phyloP scores from a whole-genome alignment of 495 filamentous ascomycete species.

The Lophiotrema nucula region DNA sequence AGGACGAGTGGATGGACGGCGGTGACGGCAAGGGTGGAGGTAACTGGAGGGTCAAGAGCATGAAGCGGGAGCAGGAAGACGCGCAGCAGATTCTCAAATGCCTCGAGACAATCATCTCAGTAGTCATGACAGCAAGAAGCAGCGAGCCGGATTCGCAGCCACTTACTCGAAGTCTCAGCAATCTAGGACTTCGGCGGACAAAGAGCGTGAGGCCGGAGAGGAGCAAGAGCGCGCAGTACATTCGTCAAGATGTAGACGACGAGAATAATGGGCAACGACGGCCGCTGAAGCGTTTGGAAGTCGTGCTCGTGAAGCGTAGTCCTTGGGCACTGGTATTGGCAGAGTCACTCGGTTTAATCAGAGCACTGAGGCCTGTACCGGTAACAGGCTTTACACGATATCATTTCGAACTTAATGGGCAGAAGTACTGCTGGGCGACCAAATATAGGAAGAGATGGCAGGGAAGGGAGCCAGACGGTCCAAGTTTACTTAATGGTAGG shows the following conservation, averaged over 20 bases:
- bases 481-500: conserved; percentile 19
- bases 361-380: conserved; percentile 6
- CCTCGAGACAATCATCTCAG: conserved; percentile 7
- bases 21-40: conserved; percentile 31
- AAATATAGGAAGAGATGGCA: conserved; percentile 25
- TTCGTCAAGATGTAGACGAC: not conserved
- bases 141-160: not conserved
- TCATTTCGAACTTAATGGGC: conserved; percentile 24
- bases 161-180: not conserved
- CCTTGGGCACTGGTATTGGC: conserved; percentile 17
- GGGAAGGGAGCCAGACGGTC: conserved; percentile 26
- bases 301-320: conserved; percentile 28
- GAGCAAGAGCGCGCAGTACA: conserved; percentile 6
- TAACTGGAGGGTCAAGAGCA: conserved; percentile 22
- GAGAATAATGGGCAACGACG: not conserved
- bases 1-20: conserved; percentile 33
- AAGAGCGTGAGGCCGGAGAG: not conserved
- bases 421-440: conserved; percentile 25
- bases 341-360: conserved; percentile 13
- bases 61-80: conserved; percentile 24
- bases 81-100: conserved; percentile 25
- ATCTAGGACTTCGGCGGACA: not conserved
- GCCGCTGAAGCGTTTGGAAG: conserved; percentile 26
- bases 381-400: conserved; percentile 18
- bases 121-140: conserved; percentile 1